Base-by-base conservation (phyloP, 257 asterid genomes). In the Henckelia pumila region DNA sequence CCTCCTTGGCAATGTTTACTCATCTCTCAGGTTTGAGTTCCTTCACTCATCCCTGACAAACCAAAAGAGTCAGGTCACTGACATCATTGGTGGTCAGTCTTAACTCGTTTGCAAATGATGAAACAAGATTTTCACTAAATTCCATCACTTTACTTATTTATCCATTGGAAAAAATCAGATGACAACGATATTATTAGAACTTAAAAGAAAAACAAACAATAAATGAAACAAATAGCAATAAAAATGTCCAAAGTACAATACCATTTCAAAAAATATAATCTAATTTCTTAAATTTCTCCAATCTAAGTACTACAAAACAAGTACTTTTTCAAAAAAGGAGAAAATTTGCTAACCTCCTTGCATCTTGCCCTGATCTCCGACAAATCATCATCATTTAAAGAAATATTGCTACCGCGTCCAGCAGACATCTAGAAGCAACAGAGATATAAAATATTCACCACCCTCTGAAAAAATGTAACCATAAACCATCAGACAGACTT, bases 301-400 rank as follows among this genome's bases (percentile, higher is more conserved):
- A 44, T 19, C 28, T 35, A 50, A 37, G n/a, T 59, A 76, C 35
- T 57, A 9, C 13, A 49, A 23, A 57, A 44, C 40, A 17, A 67
- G n/a, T 64, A 22, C 3, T 21, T 28, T 16, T 40, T 13, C 0
- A 5, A 7, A 23, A 22, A 60, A 10, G 2, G 19, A 40, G 25
- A 30, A 66, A 28, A 14, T 53, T 33, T 56, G 11, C 67, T 71
- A 75, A 92, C 97, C 97, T 83, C 97, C 76, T 77, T 80, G 56
- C 86, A 87, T 61, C 96, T 87, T 69, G 83, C 87, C 68, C 83
- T 75, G 53, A 84, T 79, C 80, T 87, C 88, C 56, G 75, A 70
- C 66, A 92, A 79, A 52, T 87, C 92, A 56, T 78, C 86, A 23
- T 73, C 77, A 53, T 76, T 84, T 67, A 81, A 72, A 53, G 83